phyloP scores from a whole-genome alignment of 805 yeast species.

The Nakazawaea pomicola region DNA sequence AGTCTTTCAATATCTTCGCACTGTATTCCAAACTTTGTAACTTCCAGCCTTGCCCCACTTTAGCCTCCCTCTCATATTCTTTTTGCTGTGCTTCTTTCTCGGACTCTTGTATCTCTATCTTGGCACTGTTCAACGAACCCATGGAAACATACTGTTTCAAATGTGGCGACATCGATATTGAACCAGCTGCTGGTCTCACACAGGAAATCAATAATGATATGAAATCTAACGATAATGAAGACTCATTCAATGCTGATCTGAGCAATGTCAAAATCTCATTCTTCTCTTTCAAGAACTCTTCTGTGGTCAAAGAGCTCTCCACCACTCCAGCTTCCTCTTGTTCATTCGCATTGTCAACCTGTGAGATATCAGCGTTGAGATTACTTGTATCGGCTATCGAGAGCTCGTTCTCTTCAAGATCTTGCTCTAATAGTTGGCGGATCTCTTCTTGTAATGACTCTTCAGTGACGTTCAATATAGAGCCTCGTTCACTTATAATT shows the following conservation, averaged over 20 bases:
- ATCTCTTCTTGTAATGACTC: constrained; percentile 45
- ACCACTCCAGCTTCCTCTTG: constrained; percentile 14
- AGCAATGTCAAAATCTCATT: constrained; percentile 48
- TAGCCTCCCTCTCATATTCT: constrained; percentile 22
- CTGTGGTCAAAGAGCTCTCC: constrained; percentile 23
- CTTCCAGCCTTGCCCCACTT: constrained; percentile 80
- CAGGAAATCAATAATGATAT: constrained; percentile 78
- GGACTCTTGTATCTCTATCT: constrained; percentile 24
- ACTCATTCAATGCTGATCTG: constrained; percentile 76
- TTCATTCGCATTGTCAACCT: constrained; percentile 10
- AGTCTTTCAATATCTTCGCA: constrained; percentile 41
- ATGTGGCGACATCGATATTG: constrained; percentile 84
- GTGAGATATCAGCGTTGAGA: no score
- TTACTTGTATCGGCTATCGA: background rate
- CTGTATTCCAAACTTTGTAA: constrained; percentile 59
- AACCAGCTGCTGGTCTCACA: constrained; percentile 79
- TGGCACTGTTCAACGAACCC: constrained; percentile 61
- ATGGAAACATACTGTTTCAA: constrained; percentile 67
- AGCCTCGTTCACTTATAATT: constrained; percentile 53
- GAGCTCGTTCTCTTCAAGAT: constrained; percentile 9
- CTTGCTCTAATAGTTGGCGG: constrained; percentile 13
- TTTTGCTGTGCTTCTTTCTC: constrained; percentile 16
- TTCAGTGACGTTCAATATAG: constrained; percentile 57
- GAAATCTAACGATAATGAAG: constrained; percentile 83
- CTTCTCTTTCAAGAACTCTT: constrained; percentile 44